Evolutionary conservation across 768 basidiomycete species (phyloP).

Genomic region (Trametopsis cervina): DNA sequence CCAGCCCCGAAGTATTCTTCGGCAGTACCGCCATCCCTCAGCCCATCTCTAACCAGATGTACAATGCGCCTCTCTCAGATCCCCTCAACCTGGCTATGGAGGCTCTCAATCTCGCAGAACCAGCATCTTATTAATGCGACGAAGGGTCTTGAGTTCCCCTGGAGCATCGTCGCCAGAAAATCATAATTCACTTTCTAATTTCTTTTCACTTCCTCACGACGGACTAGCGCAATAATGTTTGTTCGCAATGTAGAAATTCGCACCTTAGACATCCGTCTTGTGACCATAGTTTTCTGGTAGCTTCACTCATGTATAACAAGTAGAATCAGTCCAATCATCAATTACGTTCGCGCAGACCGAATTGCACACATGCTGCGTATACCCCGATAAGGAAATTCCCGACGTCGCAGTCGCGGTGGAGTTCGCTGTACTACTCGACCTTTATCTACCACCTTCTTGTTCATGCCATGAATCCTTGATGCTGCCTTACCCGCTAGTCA

Average conservation of each 20-base stretch:
- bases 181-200: not conserved
- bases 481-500: not conserved
- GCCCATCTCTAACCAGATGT: conserved; percentile 27
- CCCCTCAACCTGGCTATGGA: conserved; percentile 35
- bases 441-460: too few species aligned
- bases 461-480: not conserved
- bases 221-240: not conserved
- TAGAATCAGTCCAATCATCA: too few species aligned
- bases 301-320: not conserved
- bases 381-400: not conserved
- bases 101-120: conserved; percentile 20
- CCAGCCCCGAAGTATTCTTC: conserved; percentile 88
- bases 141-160: not conserved
- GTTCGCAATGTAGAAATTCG: not conserved
- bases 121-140: conserved; percentile 3
- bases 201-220: not conserved
- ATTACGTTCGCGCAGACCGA: too few species aligned
- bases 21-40: conserved; percentile 33
- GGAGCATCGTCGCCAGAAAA: not conserved
- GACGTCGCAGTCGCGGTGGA: too few species aligned
- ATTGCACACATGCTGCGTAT: too few species aligned
- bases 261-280: not conserved
- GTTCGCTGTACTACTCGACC: too few species aligned
- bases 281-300: not conserved
- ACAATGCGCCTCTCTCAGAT: conserved; percentile 24